Evolutionary conservation across 805 yeast species (phyloP).

Genomic region (Sugiyamaella smithiae): DNA sequence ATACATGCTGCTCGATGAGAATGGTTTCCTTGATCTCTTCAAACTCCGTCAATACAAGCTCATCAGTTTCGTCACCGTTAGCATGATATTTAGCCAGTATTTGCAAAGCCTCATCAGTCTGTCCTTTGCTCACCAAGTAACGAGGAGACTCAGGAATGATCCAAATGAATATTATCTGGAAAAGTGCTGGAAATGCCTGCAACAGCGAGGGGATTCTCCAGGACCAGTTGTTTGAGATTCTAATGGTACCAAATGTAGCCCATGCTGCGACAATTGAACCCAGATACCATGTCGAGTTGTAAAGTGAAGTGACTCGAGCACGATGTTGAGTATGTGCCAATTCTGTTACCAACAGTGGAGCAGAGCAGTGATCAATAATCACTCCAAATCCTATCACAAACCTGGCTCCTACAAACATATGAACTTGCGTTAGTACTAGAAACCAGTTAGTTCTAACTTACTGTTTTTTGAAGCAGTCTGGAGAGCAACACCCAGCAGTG

Average conservation of each 20-base stretch:
- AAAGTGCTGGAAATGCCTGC: conserved; percentile 58
- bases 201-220: conserved; percentile 78
- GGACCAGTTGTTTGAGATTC: conserved; percentile 34
- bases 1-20: background rate
- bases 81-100: conserved; percentile 26
- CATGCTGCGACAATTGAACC: conserved; percentile 19
- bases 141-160: conserved; percentile 88
- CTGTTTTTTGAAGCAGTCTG: conserved; percentile 38
- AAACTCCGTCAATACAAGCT: conserved; percentile 14
- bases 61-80: conserved; percentile 16
- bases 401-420: conserved; percentile 11
- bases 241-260: conserved; percentile 9
- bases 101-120: conserved; percentile 45
- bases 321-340: conserved; percentile 10
- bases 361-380: background rate
- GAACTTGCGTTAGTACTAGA: background rate
- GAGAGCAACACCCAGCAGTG: conserved; percentile 58
- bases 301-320: conserved; percentile 11
- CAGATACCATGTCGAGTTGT: conserved; percentile 16
- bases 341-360: conserved; percentile 11
- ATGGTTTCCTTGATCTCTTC: conserved; percentile 4
- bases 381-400: conserved; percentile 4
- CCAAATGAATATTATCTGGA: conserved; percentile 49
- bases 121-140: conserved; percentile 36
- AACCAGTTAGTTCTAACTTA: background rate